Evolutionary conservation across 345 rosid species (phyloP), one percentile per base, ranked within the genome.

Genomic region (Lepidium africanum): DNA sequence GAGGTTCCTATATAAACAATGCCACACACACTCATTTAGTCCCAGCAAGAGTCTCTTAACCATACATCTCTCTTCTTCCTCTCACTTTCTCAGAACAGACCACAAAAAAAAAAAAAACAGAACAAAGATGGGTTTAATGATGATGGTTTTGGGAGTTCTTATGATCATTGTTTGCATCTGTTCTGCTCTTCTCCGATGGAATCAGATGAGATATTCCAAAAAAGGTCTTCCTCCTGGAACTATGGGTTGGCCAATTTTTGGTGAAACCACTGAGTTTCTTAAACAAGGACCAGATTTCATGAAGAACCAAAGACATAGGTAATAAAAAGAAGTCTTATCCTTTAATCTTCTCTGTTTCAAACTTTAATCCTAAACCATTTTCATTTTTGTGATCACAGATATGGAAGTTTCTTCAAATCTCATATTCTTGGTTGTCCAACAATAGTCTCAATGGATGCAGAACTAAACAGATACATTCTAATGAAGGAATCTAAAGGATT

Each of bases 181-280:
- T 39, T 67, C 89, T 77, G 83, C 85, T 77, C 64, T 94, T 71
- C 60, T 91, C 76, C 83, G 81, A 69, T 89, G 97, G 96, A 91
- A 89, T 70, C 90, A 89, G 59, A 66, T 94, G 59, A 77, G 87
- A 9, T 89, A 85, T 77, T 81, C 83, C 57, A 85, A 81, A 79
- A 86, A 86, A 72, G 90, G 96, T 37, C 82, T 91, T 27, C 97
- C 99, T 67, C 96, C 93, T 2, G 99, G 99, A 2, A 91, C 97
- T 37, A 94, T 94, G 99, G 99, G 99, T 12, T 94, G 99, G 99
- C 97, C 99, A 0, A 66, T 94, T 65, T 86, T 89, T 72, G 99
- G 99, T 4, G 99, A 94, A 76, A 94, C 99, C 62, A 86, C 97
- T 9, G 99, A 91, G 81, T 94, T 94, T 64, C 91, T 94, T 19